Percentiles rank a stretch among this genome's conserved stretches.
These are phyloP conservation scores for Kodamaea kakaduensis DNA, from an alignment of 805 yeast genomes.

Conservation along the genomic window DNA sequence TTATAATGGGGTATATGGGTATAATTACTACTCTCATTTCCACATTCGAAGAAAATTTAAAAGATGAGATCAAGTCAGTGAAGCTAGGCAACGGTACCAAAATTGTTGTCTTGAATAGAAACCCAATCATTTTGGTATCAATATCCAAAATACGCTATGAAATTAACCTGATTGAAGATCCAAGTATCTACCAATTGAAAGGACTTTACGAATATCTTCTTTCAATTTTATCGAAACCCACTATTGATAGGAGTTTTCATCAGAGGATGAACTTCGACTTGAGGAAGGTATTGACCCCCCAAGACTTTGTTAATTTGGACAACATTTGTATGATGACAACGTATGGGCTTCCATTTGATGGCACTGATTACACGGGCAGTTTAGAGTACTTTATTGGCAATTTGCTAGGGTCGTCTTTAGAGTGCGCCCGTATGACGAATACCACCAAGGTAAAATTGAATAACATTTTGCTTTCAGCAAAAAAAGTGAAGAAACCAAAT, in stretches of 20 bases:
- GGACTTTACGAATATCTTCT: slow-evolving; percentile 71
- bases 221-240: slow-evolving; percentile 80
- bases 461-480: slow-evolving; percentile 41
- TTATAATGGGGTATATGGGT: slow-evolving; percentile 70
- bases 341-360: slow-evolving; percentile 23
- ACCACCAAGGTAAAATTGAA: slow-evolving; percentile 56
- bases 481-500: slow-evolving; percentile 16
- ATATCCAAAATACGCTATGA: slow-evolving; percentile 53
- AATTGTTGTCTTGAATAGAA: slow-evolving; percentile 57
- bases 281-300: slow-evolving; percentile 65
- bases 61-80: slow-evolving; percentile 46
- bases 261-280: slow-evolving; percentile 78
- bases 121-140: slow-evolving; percentile 73
- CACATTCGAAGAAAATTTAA: slow-evolving; percentile 50
- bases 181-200: slow-evolving; percentile 51
- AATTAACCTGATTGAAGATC: slow-evolving; percentile 16
- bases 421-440: slow-evolving; percentile 46
- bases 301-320: slow-evolving; percentile 71
- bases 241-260: slow-evolving; percentile 62
- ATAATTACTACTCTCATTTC: slow-evolving; percentile 75
- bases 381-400: slow-evolving; percentile 27
- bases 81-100: slow-evolving; percentile 44
- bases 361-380: slow-evolving; percentile 15
- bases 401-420: slow-evolving; percentile 27
- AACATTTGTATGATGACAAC: slow-evolving; percentile 43